Evolutionary conservation across 2,329 filamentous ascomycete genomes (phyloP), one percentile per base, ranked within the genome.

Genomic region (Fusarium sp.): DNA sequence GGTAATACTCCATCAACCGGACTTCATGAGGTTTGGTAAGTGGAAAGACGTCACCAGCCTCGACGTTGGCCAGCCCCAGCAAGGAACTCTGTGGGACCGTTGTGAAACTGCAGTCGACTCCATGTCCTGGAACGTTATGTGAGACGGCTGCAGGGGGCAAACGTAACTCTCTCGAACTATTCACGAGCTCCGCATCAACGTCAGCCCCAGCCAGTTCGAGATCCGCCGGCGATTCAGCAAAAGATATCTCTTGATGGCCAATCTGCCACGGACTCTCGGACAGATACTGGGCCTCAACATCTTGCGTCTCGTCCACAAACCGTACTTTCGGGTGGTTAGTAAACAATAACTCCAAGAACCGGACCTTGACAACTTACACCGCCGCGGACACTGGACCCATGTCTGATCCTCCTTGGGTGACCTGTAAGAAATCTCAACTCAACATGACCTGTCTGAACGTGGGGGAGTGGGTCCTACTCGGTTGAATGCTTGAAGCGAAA

Each of bases 1-100:
- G 38, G 22, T 79, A 79, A 25, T 79, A 79, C 63, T 79, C 73
- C 76, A 79, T 78, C 47, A 79, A 54, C 63, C 70, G 66, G 9
- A 70, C 76, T 61, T 79, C 76, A 4, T 76, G 72, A 9, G 70
- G 63, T 10, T 72, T 71, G 10, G 63, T 61, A 6, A 79, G 69
- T 1, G 78, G 78, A 14, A 78, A 78, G 17, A 63, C 65, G 7
- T 63, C 33, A 17, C 63, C 32, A 12, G 70, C 52, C 27, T 62
- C 70, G 20, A 65, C 35, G 12, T 33, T 63, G 33, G 72, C 64
- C 33, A 76, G 50, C 20, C 72, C 64, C 2, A 75, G 50, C 3
- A 57, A 45, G 7, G 66, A 66, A 14, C 66, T 27, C 8, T 27
- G n/a, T 1, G 66, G 66, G 14, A 68, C 25, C 6, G 63, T 25